These are phyloP conservation scores for Trichoderma sp. DNA, from an alignment of 2,329 filamentous ascomycete genomes.

Conservation along the genomic window DNA sequence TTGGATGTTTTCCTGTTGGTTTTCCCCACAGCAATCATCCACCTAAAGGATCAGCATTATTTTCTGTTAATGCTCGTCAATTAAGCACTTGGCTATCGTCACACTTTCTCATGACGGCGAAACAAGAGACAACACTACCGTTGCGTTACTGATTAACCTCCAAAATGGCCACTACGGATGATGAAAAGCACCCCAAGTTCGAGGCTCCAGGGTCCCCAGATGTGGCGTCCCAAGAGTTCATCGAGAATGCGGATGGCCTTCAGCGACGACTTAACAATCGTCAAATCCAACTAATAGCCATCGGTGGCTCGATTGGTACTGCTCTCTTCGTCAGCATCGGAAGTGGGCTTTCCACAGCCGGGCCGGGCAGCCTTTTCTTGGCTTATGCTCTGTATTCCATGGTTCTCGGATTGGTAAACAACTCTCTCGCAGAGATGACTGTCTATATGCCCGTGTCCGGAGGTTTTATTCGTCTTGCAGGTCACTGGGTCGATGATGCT, in stretches of 20 bases:
- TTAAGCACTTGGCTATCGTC: neutral
- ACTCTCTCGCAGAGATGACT: constrained; percentile 64
- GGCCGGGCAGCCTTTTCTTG: constrained; percentile 53
- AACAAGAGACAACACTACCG: neutral
- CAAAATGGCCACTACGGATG: constrained; percentile 27
- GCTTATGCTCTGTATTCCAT: constrained; percentile 56
- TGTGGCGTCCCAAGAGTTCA: constrained; percentile 25
- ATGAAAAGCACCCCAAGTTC: constrained; percentile 32
- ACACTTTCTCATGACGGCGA: neutral
- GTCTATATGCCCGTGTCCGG: constrained; percentile 61
- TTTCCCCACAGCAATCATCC: neutral
- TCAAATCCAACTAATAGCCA: constrained; percentile 58
- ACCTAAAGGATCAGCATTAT: neutral
- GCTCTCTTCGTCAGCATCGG: constrained; percentile 63
- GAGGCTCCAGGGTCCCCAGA: constrained; percentile 26
- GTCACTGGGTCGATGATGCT: constrained; percentile 65
- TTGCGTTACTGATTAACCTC: neutral
- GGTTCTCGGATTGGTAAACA: constrained; percentile 62
- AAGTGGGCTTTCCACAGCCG: constrained; percentile 46
- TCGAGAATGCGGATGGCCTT: constrained; percentile 38
- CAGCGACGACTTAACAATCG: constrained; percentile 53
- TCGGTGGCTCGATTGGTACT: constrained; percentile 57
- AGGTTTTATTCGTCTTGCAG: constrained; percentile 63
- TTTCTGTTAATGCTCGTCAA: neutral
- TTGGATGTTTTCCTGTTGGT: neutral